Base-by-base conservation (phyloP, 805 yeast species). In the Saccharomyces kudriavzevii region DNA sequence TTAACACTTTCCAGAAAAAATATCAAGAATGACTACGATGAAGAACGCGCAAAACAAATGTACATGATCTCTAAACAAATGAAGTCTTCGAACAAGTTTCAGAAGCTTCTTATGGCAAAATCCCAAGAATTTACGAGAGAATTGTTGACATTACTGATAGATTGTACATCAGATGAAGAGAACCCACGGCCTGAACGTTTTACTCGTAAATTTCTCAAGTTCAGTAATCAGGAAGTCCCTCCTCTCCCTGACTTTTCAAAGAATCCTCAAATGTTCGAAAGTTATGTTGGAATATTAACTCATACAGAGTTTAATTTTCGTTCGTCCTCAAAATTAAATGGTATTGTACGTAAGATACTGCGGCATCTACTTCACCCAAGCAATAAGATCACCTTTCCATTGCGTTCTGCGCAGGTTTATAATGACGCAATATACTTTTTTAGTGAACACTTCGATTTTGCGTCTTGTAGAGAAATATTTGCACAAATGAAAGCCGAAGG, bases 371-470 rank as follows among this genome's bases (percentile, higher is more conserved):
- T 75, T 59, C 74, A 73, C 56, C 74, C 74, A 20, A 60, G 69
- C 10, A 76, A 76, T 52, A 30, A 63, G 6, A 65, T 60, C 10
- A 70, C 77, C 0, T 30, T 63, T 2, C 58, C 58, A 1, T 57
- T 71, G n/a, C 60, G 72, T 35, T 65, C 68, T 10, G 55, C 70
- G 0, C 56, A 65, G 6, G 57, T 68, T 2, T 77, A 64, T 57
- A 76, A 76, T 55, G 69, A 70, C 54, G 59, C 68, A 14, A 69
- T 79, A 1, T 72, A 67, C 50, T 77, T 66, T 59, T 77, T 70
- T 57, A 63, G 71, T 20, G 54, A 58, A 17, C 68, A 66, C 45
- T 65, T 66, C 55, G 79, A 78, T 60, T 64, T 73, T 47, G 73
- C 74, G 0, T 66, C 74, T 2, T 70, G 77, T 55, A 65, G 74